Base-by-base conservation (phyloP, 176 grass and related monocot genomes). In the Pontederia crassipes region DNA sequence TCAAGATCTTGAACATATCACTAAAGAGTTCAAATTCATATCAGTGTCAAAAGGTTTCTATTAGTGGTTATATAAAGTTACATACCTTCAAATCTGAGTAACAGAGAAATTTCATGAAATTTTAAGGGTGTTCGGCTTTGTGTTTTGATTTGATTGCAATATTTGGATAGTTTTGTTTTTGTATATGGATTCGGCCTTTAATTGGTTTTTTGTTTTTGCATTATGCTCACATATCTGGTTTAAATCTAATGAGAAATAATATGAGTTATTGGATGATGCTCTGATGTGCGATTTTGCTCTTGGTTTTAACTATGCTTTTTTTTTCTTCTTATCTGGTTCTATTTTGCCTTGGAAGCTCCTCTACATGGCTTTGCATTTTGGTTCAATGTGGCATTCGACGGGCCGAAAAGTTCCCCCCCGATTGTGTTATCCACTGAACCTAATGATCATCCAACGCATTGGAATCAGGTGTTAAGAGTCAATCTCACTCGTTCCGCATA, bases 331-430 rank as follows among this genome's bases (percentile, higher is more conserved):
- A 57, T 46, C 66, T 55, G 56, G 0, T 70, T 65, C 78, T 35
- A 35, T 66, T 65, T 18, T 3, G 63, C 60, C 67, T 16, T 8
- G 71, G 52, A 68, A 98, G 93, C 93, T 65, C 93, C 93, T 24
- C 68, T 98, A 48, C 84, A 98, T 89, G 93, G 93, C 24, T 98
- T 98, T 65, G 93, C 87, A 76, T 98, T 98, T 88, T 98, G 93
- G 93, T 98, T 98, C 50, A 88, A 98, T 86, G 85, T 98, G 0
- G 87, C 88, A 57, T 98, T 98, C 62, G 79, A 92, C 9, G 93
- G 93, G 26, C 81, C 87, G 68, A 58, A 76, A 61, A 48, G 64
- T 9, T 27, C 49, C 18, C 28, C 12, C 45, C 28, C 11, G 3
- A 50, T 62, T 74, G 76, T 92, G 67, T 77, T 98, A 32, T 98